Evolutionary conservation across 2,329 filamentous ascomycete species (phyloP), one percentile per base, ranked within the genome.

Genomic region (Sclerotinia glacialis): DNA sequence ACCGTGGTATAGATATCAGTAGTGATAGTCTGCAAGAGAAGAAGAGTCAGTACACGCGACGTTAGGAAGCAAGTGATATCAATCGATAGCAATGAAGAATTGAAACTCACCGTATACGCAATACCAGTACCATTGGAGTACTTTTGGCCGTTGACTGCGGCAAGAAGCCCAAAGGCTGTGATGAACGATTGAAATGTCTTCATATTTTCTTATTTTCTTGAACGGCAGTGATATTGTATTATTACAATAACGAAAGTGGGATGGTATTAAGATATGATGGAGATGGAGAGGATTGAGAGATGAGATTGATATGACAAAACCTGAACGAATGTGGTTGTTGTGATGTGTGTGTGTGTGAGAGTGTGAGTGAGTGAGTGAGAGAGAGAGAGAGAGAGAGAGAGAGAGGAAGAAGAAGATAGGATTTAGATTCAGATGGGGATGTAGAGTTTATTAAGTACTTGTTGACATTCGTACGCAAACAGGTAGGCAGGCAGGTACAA

Each of bases 1-100:
- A 66, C 64, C 66, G 83, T 85, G 71, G 78, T 81, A 75, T 78
- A 80, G 34, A 76, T 72, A 55, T 80, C 82, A 31, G 67, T 67
- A 49, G 68, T 69, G 58, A 68, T 66, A 16, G 68, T 69, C 64
- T 65, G 23, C 1, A 37, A 23, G 31, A 65, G 31, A 59, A 18
- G 18, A 23, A 40, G 0, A 44, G 54, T 60, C 26, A 65, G 64
- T 28, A 60, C 21, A 47, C 16, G 42, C 42, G 6, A 46, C n/a
- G 3, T 47, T 18, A 44, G 5, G 42, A 31, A 28, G 40, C 40
- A 44, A 47, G 11, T 5, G n/a, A 26, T 6, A 65, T 46, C 28
- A 21, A 56, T 9, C 16, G 26, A 40, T 37, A 16, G 16, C 14
- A 23, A 55, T 40, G 37, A 49, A 31, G 18, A 12, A 31, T 64